phyloP scores from a whole-genome alignment of 805 yeast species.

The Candida odintsovae region DNA sequence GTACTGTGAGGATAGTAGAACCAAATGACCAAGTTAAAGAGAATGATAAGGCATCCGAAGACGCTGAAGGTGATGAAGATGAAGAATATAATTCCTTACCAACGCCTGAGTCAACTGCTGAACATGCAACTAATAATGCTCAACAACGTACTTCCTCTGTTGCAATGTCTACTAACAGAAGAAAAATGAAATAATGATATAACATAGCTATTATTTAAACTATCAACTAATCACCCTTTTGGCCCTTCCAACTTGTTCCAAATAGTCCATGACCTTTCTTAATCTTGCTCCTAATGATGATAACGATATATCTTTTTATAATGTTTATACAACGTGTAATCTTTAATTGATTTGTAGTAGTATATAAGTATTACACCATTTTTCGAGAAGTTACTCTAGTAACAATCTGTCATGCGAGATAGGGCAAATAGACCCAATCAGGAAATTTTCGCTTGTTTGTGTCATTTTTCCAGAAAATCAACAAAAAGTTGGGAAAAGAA shows the following conservation, averaged over 20 bases:
- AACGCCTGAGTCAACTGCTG: conserved; percentile 22
- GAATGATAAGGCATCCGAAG: neutral
- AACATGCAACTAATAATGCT: neutral
- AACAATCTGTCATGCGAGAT: neutral
- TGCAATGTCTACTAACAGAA: neutral
- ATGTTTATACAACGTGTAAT: neutral
- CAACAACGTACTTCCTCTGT: neutral
- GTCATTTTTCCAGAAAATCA: neutral
- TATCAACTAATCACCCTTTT: neutral
- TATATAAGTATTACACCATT: too few relatives aligned
- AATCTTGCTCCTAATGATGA: neutral
- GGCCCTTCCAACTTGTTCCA: neutral
- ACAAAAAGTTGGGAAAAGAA: neutral
- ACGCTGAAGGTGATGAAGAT: conserved; percentile 1
- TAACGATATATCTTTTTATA: neutral
- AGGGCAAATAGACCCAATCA: neutral
- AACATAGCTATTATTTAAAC: too few relatives aligned
- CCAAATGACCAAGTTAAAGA: neutral
- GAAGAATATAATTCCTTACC: conserved; percentile 19
- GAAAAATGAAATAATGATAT: neutral
- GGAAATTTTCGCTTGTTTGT: neutral
- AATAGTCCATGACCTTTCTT: neutral
- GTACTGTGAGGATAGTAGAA: conserved; percentile 1
- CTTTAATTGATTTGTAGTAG: too few relatives aligned
- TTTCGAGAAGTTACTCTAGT: neutral